Evolutionary conservation across 2,329 filamentous ascomycete species (phyloP), one percentile per base, ranked within the genome.

Genomic region (Epichloe brachyelytri): DNA sequence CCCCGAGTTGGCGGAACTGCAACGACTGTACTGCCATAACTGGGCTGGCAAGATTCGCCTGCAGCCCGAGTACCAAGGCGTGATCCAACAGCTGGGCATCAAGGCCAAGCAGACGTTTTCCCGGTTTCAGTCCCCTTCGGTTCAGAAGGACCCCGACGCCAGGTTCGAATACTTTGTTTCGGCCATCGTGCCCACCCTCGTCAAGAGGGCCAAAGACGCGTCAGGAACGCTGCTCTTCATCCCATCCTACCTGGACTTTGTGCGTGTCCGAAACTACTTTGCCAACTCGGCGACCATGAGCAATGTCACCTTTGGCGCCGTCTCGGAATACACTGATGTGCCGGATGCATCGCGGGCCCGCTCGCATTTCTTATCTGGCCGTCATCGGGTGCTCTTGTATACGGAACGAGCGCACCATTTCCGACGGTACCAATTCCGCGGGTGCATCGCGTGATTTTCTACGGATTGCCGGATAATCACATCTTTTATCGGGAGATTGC

Each of bases 351-450:
- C 88, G 41, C 82, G 91, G 39, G 88, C 91, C 8, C 78, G 91
- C 22, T 90, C 86, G 12, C 87, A 96, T 64, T 97, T 98, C 68
- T 71, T 88, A 56, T 85, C 74, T 39, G 93, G 90, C 5, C 77
- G 89, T 15, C 86, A 96, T 63, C 81, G 81, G 19, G 77, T 97
- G 17, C 69, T 98, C 39, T 73, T 98, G 15, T 98, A 97, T 69
- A 94, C 90, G 2, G 91, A 95, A 65, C 83, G 93, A 53, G 87
- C 90, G n/a, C 93, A 98, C 68, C 93, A 98, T 68, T 97, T 97
- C 74, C 82, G 88, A 47, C 78, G 93, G n/a, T 89, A 93, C 63
- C 78, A 80, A 57, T 76, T 98, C 50, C 78, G 81, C 37, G 93
- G 20, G 88, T 93, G 14, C 83, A 83, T 65, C 77, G 83, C 40